Evolutionary conservation across 164 flowering plant genomes (phyloP).

Genomic region (Magnolia changhungtana): DNA sequence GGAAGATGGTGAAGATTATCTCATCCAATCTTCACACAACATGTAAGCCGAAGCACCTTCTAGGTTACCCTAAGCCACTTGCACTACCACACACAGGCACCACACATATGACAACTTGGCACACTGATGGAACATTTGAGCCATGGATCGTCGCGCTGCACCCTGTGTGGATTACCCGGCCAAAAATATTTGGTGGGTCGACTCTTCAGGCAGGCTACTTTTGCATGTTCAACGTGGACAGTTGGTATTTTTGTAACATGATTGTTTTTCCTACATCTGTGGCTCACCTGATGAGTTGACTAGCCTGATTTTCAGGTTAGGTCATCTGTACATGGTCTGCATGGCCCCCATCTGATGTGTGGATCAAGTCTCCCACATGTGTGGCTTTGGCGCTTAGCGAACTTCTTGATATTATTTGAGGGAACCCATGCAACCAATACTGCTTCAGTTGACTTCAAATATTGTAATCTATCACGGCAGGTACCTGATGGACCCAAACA

Average conservation of each 20-base stretch:
- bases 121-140: not conserved
- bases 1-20: constrained; percentile 86
- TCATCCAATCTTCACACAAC: constrained; percentile 76
- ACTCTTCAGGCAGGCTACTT: not conserved
- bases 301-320: too few relatives aligned
- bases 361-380: not conserved
- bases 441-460: constrained; percentile 1
- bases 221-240: not conserved
- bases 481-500: constrained; percentile 72
- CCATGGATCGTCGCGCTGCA: not conserved
- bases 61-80: not conserved
- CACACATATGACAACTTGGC: not conserved
- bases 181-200: not conserved
- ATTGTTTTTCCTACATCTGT: too few relatives aligned
- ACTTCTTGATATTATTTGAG: not conserved
- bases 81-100: not conserved
- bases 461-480: constrained; percentile 28
- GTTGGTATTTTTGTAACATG: not conserved
- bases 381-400: not conserved
- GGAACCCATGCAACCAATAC: not conserved
- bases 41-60: constrained; percentile 42
- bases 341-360: not conserved
- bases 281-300: too few relatives aligned
- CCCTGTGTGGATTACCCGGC: not conserved
- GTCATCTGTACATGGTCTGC: not conserved